These are phyloP conservation scores for Acacia acuminata DNA, from an alignment of 306 rosid species.

Conservation along the genomic window DNA sequence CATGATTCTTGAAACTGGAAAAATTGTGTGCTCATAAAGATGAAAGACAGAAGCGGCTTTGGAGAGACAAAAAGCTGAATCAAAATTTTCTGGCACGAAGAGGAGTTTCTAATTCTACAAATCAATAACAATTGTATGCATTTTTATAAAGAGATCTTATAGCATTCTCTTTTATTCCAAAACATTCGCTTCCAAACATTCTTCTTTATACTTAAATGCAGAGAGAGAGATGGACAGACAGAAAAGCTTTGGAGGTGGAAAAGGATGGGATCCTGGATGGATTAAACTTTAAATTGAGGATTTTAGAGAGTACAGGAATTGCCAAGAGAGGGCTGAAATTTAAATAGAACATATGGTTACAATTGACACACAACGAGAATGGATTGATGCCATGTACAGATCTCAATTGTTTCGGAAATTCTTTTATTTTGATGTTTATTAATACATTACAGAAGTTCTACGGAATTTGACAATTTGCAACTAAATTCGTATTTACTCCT, in stretches of 20 bases:
- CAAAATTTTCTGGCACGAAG: background rate
- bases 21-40: background rate
- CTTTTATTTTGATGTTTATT: constrained; percentile 11
- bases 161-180: background rate
- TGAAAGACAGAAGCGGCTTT: background rate
- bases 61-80: background rate
- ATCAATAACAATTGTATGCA: background rate
- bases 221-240: background rate
- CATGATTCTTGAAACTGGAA: background rate
- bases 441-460: background rate
- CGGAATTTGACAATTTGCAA: background rate
- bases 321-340: background rate
- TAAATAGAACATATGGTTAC: background rate
- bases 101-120: background rate
- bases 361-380: background rate
- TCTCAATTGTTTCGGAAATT: background rate
- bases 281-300: background rate
- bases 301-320: background rate
- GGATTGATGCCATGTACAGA: background rate
- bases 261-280: background rate
- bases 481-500: background rate
- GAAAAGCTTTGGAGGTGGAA: background rate
- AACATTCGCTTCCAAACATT: background rate
- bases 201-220: background rate
- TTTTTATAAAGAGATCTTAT: background rate